Evolutionary conservation across 441 rosid species (phyloP), one percentile per base, ranked within the genome.

Genomic region (Sinapis alba): DNA sequence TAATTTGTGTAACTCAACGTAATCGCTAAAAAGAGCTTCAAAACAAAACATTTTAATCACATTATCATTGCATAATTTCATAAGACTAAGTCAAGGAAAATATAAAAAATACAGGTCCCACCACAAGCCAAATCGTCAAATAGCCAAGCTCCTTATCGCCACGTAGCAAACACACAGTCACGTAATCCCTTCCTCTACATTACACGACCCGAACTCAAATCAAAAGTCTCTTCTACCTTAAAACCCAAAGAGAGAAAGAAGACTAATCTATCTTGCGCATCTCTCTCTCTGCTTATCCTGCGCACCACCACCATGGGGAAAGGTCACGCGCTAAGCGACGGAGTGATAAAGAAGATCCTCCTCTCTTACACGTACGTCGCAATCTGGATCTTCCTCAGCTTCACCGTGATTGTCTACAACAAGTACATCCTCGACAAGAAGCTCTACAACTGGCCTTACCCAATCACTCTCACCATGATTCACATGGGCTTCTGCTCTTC

Each of bases 331-430:
- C 80, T 93, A 30, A 88, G 93, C 90, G 95, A 90, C 43, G 73
- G 93, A 66, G 90, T 93, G 36, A 32, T 93, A 73, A 88, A 83
- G 79, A 89, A 90, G 86, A 89, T 93, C 91, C 79, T 93, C 61
- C 92, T 93, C 19, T 89, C 98, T 16, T 93, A 93, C 93, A 71
- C 91, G 50, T 93, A 93, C 73, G 98, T 93, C 0, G 93, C 86
- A 24, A 79, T 90, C 71, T 93, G 98, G 98, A 90, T 93, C 97
- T 93, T 90, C 93, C 92, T 93, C 59, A 86, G 92, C 80, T 93
- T 93, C 90, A 90, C 95, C 51, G 98, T 93, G 68, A 93, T 93
- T 81, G 97, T 93, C 59, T 93, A 86, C 95, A 93, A 93, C 89
- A 93, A 93, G 69, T 93, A 88, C 90, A 93, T 93, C 92, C 92